Evolutionary conservation across 495 filamentous ascomycete genomes (phyloP).

Genomic region (Penicillium arizonense): DNA sequence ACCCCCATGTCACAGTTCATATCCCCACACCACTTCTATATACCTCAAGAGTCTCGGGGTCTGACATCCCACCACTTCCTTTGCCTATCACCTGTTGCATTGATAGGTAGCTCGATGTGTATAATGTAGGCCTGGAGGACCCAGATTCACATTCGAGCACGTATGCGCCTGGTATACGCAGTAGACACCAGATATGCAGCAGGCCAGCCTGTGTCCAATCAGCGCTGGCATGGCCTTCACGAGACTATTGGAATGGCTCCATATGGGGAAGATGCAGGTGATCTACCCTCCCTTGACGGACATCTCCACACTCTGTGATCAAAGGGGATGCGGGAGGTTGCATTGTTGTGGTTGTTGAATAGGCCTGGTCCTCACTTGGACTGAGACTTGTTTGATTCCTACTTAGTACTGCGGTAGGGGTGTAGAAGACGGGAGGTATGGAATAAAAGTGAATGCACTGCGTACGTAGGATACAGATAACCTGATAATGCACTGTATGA

Average conservation of each 20-base stretch:
- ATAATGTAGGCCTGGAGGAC: too few species aligned
- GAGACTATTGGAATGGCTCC: slow-evolving; percentile 6
- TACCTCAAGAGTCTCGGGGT: neutral
- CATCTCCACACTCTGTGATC: neutral
- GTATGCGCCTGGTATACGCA: too few species aligned
- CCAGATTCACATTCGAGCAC: neutral
- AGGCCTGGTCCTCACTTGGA: slow-evolving; percentile 5
- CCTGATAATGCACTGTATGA: too few species aligned
- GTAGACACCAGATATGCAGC: neutral
- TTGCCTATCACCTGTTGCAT: too few species aligned
- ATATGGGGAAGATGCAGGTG: slow-evolving; percentile 7
- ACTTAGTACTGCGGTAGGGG: too few species aligned
- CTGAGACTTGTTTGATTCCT: neutral
- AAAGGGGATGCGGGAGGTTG: slow-evolving; percentile 9
- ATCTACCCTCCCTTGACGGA: neutral
- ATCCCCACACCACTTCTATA: neutral
- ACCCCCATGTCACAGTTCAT: neutral
- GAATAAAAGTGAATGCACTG: too few species aligned
- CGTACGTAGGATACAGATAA: too few species aligned
- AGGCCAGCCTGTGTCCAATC: slow-evolving; percentile 2
- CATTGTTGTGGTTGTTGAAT: slow-evolving; percentile 1
- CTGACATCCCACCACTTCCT: neutral
- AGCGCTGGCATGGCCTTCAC: neutral
- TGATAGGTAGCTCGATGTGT: too few species aligned
- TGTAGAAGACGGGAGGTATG: too few species aligned